Base-by-base conservation (phyloP, 2,329 filamentous ascomycete genomes). In the Ascochyta pisi region DNA sequence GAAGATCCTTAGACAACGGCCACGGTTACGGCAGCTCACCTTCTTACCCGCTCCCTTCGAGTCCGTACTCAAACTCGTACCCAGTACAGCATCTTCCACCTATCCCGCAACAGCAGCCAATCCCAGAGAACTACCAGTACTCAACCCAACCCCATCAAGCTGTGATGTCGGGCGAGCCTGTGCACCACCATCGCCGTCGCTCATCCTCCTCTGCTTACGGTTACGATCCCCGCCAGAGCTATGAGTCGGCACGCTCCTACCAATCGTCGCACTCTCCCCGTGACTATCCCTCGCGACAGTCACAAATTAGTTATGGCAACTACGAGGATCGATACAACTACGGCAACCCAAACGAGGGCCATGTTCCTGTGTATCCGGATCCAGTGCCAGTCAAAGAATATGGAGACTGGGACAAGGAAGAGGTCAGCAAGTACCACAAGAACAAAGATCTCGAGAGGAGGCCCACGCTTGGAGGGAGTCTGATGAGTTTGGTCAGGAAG, bases 401-500 rank as follows among this genome's bases (percentile, higher is more conserved):
- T 4, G 62, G 57, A 1, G 43, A 43, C 29, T 44, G 63, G 50
- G 64, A 65, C 35, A 45, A 56, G 16, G 47, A 62, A 8, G 66
- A 59, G 37, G 50, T 63, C 15, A 37, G 40, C 7, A 54, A 51
- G 46, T 68, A 66, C 13, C 47, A 66, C 6, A 58, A 47, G 50
- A 58, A 65, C 24, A 54, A 53, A 46, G 58, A 60, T 31, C 16
- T 67, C 16, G 66, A 71, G 55, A 56, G 57, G 4, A 47, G 70
- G 46, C 70, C 70, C 4, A 71, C 70, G 38, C 44, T 72, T 9
- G 70, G 70, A 1, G 69, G 60, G 2, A 70, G 67, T 49, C 27
- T 71, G 51, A 54, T 65, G 44, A 64, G 54, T 37, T 16, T 58
- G 29, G 38, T 65, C 12, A 57, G 51, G 29, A 65, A 58, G 40